Evolutionary conservation across 1,139 yeast species (phyloP), one percentile per base, ranked within the genome.

Genomic region (Nadsonia commutata): DNA sequence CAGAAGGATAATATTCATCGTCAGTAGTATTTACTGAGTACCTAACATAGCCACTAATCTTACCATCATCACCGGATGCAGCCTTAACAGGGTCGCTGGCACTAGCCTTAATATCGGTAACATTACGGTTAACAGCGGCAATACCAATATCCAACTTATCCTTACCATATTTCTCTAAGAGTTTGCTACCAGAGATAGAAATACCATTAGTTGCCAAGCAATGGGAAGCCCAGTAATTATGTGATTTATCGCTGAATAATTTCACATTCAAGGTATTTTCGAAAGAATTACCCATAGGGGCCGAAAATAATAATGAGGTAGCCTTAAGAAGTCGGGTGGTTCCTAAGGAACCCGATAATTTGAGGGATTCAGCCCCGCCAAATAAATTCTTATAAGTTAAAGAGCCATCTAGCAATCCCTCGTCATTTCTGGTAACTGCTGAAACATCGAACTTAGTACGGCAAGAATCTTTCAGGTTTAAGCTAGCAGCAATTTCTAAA

Each of bases 321-420:
- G 93, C 78, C 1, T 93, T 74, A 3, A 94, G 33, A 4, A 27
- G n/a, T 27, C 33, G 88, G 47, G 82, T 76, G 2, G 94, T 80
- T 16, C 95, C 95, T 20, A 74, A 62, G 5, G 79, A 74, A 2
- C 95, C 85, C 59, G 86, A 95, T 42, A 86, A 67, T 22, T 76
- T 70, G 19, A 88, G 56, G 40, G 70, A 70, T 57, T 90, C 98
- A 8, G 90, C 96, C 2, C 95, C 95, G 0, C 95, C 95, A 60
- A 86, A 76, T 11, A 84, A 3, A 27, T 27, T 27, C 33, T 27
- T 27, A 16, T 27, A 27, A 27, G 13, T 27, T 16, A 27, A 3
- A 16, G 33, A 27, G 13, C 5, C 33, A 13, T 4, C 33, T 4
- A 27, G 33, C n/a, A 27, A 27, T 11, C 33, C 33, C n/a, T 27